A percentile compares a stretch with the other conserved stretches of the same genome.
phyloP scores from a whole-genome alignment of 1,139 yeast species.

The Yamadazyma aaseri region DNA sequence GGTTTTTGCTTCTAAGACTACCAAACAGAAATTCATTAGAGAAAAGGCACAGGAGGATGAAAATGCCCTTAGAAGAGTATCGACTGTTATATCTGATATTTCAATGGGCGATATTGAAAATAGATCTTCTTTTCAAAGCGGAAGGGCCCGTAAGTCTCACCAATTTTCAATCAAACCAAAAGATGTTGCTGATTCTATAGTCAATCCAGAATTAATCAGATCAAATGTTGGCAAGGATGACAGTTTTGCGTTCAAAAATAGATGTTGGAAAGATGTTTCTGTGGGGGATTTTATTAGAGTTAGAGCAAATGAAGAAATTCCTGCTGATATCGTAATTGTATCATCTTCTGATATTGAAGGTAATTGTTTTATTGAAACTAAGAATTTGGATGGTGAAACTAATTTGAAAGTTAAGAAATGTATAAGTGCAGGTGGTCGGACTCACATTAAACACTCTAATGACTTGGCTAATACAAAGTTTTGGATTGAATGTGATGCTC shows the following conservation, averaged over 20 bases:
- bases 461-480: conserved; percentile 76
- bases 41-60: conserved; percentile 28
- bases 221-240: conserved; percentile 17
- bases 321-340: conserved; percentile 81
- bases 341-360: conserved; percentile 89
- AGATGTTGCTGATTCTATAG: conserved; percentile 25
- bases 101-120: conserved; percentile 9
- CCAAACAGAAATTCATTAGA: conserved; percentile 28
- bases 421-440: conserved; percentile 61
- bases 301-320: conserved; percentile 85
- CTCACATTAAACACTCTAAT: conserved; percentile 56
- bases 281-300: conserved; percentile 90
- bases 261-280: conserved; percentile 82
- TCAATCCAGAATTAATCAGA: conserved; percentile 27
- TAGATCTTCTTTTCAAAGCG: conserved; percentile 13
- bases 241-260: conserved; percentile 50
- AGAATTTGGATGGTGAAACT: conserved; percentile 95
- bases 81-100: conserved; percentile 40
- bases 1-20: conserved; percentile 29
- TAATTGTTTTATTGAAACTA: conserved; percentile 90
- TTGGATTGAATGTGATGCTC: conserved; percentile 90
- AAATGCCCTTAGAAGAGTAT: conserved; percentile 34
- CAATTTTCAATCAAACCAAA: conserved; percentile 17
- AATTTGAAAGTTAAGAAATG: conserved; percentile 82
- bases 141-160: conserved; percentile 13